Conservation (phyloP, 1,139 yeast species). For the Kurtzmaniella quercitrusa region DNA sequence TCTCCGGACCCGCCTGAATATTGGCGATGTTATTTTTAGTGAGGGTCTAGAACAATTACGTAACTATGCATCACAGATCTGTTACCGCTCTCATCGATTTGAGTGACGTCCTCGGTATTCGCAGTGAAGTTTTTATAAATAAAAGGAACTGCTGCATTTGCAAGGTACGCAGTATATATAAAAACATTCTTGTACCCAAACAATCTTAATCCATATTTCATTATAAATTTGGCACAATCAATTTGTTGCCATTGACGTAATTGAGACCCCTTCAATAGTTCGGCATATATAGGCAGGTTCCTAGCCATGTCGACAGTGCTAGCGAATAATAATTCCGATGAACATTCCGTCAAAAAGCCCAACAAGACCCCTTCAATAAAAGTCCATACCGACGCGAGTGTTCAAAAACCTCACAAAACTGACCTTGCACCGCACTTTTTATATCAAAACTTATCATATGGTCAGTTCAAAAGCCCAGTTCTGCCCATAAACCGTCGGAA, state of each 20-base stretch:
- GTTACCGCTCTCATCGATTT: not conserved
- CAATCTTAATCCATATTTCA: no score
- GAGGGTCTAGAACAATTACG: conserved; percentile 4
- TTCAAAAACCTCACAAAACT: not conserved
- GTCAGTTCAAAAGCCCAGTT: conserved; percentile 6
- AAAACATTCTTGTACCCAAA: not conserved
- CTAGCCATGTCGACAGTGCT: not conserved
- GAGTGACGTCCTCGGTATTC: not conserved
- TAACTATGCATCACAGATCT: conserved; percentile 1
- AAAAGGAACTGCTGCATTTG: not conserved
- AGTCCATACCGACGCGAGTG: not conserved
- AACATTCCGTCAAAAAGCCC: not conserved
- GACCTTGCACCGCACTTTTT: not conserved
- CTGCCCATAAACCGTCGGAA: conserved; percentile 12
- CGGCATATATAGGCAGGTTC: not conserved
- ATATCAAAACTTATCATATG: not conserved
- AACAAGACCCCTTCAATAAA: not conserved
- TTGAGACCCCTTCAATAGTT: not conserved
- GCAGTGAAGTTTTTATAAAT: not conserved
- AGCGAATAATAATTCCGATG: not conserved
- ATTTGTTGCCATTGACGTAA: not conserved
- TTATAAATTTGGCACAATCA: no score
- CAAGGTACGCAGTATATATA: not conserved
- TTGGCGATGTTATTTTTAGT: not conserved
- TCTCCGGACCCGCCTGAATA: no score